phyloP scores from a whole-genome alignment of 2,329 filamentous ascomycete genomes.

The Fusarium equiseti region DNA sequence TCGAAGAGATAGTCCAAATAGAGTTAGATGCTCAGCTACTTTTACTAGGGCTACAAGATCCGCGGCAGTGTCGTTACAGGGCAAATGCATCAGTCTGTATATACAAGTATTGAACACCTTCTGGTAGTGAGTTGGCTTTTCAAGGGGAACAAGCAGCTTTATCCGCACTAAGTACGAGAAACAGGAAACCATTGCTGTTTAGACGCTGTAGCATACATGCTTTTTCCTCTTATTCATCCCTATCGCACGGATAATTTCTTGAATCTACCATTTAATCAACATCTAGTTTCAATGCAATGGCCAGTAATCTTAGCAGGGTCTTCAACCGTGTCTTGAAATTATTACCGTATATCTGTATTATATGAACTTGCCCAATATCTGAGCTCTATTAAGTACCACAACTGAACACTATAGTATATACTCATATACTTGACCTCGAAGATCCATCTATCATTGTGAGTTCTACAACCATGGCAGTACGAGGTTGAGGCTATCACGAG shows the following conservation, averaged over 20 bases:
- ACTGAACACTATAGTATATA: neutral
- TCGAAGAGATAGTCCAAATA: no score
- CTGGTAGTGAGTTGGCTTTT: neutral
- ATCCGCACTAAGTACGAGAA: neutral
- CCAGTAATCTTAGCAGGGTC: neutral
- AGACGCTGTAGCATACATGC: neutral
- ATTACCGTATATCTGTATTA: neutral
- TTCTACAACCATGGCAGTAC: neutral
- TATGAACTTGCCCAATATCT: neutral
- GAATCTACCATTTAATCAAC: accelerated
- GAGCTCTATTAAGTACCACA: no score
- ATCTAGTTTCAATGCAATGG: neutral
- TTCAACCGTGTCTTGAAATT: conserved; percentile 2
- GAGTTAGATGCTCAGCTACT: no score
- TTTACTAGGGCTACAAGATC: no score
- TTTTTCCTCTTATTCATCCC: no score
- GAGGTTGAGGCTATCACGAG: neutral
- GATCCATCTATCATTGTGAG: neutral
- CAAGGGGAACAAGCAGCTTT: neutral
- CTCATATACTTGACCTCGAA: neutral
- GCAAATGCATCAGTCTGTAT: no score
- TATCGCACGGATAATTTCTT: accelerated
- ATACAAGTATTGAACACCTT: neutral
- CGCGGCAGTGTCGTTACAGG: no score
- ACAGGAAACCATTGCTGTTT: neutral